Percentiles rank a stretch among this genome's conserved stretches.
These are phyloP conservation scores for Naematelia encephala DNA, from an alignment of 768 basidiomycete genomes.

Conservation along the genomic window DNA sequence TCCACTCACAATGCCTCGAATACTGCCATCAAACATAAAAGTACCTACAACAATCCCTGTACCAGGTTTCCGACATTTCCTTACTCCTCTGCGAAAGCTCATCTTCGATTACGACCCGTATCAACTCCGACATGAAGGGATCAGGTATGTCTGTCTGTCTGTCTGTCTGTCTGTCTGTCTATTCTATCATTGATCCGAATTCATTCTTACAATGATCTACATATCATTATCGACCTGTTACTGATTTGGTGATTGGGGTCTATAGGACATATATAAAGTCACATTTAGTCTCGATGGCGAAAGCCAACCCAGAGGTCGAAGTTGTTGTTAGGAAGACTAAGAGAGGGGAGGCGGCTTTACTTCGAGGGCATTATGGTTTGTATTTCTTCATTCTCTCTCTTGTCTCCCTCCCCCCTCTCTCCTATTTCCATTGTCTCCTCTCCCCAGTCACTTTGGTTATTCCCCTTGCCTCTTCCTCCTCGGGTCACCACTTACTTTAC, in stretches of 20 bases:
- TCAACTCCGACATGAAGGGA: slow-evolving; percentile 37
- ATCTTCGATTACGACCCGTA: slow-evolving; percentile 46
- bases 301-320: slow-evolving; percentile 49
- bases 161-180: neutral
- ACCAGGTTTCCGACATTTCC: slow-evolving; percentile 45
- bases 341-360: slow-evolving; percentile 42
- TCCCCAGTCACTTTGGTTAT: no score
- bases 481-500: no score
- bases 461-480: no score
- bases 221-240: neutral
- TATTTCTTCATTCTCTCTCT: neutral
- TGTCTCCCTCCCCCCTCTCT: neutral
- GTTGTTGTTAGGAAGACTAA: slow-evolving; percentile 41
- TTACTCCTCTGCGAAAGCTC: slow-evolving; percentile 44
- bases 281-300: slow-evolving; percentile 36
- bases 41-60: slow-evolving; percentile 36
- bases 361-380: slow-evolving; percentile 49
- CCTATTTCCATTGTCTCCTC: neutral
- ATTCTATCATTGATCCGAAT: neutral
- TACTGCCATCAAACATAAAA: slow-evolving; percentile 14
- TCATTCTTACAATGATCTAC: neutral
- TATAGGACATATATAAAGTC: slow-evolving; percentile 44
- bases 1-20: slow-evolving; percentile 36
- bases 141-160: slow-evolving; percentile 27
- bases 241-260: neutral